Evolutionary conservation across 768 basidiomycete genomes (phyloP), one percentile per base, ranked within the genome.

Genomic region (Paxillus ammoniavirescens): DNA sequence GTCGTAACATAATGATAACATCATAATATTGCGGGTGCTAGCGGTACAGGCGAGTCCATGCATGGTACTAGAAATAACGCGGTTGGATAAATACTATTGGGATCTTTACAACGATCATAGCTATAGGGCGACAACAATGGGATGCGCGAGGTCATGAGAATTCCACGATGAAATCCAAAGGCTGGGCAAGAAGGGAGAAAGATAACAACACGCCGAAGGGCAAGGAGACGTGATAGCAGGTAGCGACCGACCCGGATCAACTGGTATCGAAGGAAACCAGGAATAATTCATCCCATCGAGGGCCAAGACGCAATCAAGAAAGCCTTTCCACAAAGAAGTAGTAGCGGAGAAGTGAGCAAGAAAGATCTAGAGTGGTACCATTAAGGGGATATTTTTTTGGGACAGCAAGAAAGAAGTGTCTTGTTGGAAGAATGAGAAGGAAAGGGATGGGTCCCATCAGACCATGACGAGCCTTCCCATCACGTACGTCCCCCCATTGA

Each of bases 381-480:
- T 35, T 28, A 40, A 26, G 15, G 14, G 15, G 8, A 5, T 43
- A 6, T 26, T 15, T 43, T 43, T 43, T 45, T 31, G 15, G 3
- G 15, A 18, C 43, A 30, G 30, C 47, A 56, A 62, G 42, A 53
- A 57, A 52, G 47, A 55, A 49, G 53, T 48, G 14, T 30, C 28
- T 31, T 45, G 35, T 13, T 43, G n/a, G 37, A 21, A 36, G 8
- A 35, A 9, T 7, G 46, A 10, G 12, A 31, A 14, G n/a, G 30
- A 21, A 8, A 9, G n/a, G 37, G 17, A 17, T 8, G 30, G n/a
- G 12, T 6, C 26, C 26, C 9, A 30, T 70, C 47, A 68, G 21
- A 69, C 64, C 69, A 71, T 71, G 56, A 70, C 61, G 41, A 69
- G 68, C 14, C 68, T 61, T 37, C 70, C 69, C 65, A 71, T 69